phyloP scores from a whole-genome alignment of 768 basidiomycete species.

The Polyporus arcularius region DNA sequence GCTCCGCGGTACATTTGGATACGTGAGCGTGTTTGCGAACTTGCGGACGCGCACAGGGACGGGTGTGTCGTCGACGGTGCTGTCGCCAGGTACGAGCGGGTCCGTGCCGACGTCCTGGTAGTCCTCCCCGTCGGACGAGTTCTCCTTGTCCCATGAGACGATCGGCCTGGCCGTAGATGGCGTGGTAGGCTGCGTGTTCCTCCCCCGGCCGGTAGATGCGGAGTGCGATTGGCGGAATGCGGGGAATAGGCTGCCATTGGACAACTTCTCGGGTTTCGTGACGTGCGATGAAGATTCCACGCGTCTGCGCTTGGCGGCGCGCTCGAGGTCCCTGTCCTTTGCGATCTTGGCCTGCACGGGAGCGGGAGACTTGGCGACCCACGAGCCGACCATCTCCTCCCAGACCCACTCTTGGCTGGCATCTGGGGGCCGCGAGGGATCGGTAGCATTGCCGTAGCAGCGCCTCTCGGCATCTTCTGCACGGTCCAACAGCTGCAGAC shows the following conservation, averaged over 20 bases:
- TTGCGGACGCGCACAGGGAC: neutral
- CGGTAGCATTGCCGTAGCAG: conserved; percentile 38
- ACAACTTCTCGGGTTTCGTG: too few species aligned
- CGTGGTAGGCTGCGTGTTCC: neutral
- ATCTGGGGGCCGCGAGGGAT: neutral
- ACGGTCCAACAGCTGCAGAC: conserved; percentile 42
- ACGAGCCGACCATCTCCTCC: conserved; percentile 49
- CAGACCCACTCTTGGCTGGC: conserved; percentile 42
- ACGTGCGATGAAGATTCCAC: neutral
- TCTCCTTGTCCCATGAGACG: neutral
- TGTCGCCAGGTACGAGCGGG: neutral
- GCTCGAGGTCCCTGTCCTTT: neutral
- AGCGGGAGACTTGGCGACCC: conserved; percentile 42
- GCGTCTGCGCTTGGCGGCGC: conserved; percentile 8
- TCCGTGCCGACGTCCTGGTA: neutral
- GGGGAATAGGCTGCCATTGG: too few species aligned
- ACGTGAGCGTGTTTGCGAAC: conserved; percentile 38
- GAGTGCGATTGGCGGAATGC: too few species aligned
- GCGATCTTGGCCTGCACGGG: conserved; percentile 2
- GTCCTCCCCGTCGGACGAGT: conserved; percentile 18
- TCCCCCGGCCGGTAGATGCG: too few species aligned
- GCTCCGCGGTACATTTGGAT: conserved; percentile 40
- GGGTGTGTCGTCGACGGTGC: conserved; percentile 12
- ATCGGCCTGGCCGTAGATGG: neutral
- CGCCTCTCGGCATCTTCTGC: conserved; percentile 55